Conservation (phyloP, 1,284 basidiomycete genomes). For the Irpex lacteus region DNA sequence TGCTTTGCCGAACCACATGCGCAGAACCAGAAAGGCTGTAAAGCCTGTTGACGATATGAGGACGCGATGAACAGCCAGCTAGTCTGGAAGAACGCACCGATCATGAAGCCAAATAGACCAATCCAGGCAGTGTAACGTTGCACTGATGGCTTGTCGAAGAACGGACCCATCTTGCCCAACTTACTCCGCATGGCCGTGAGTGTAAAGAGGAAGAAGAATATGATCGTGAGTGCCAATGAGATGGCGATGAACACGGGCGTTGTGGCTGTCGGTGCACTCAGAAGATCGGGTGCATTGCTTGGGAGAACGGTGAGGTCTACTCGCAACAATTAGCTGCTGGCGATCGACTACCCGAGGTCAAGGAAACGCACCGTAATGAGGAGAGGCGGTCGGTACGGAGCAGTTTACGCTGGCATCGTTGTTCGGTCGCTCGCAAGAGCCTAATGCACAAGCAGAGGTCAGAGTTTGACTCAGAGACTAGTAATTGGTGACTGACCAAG, state of each 20-base stretch:
- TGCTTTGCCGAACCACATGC: constrained; percentile 81
- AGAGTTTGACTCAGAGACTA: background rate
- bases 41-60: constrained; percentile 42
- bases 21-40: constrained; percentile 65
- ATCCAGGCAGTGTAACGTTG: constrained; percentile 69
- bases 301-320: constrained; percentile 66
- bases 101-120: constrained; percentile 70
- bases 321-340: constrained; percentile 6
- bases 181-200: constrained; percentile 65
- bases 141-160: constrained; percentile 55
- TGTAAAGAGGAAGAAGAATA: constrained; percentile 69
- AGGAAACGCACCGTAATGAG: constrained; percentile 52
- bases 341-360: background rate
- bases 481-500: constrained; percentile 45
- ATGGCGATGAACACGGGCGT: constrained; percentile 66
- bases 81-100: constrained; percentile 42
- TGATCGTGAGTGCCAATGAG: constrained; percentile 53
- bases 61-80: background rate
- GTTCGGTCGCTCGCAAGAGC: constrained; percentile 61
- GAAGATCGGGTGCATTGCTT: constrained; percentile 48
- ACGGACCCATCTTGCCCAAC: constrained; percentile 51
- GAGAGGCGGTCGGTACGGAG: constrained; percentile 52
- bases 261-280: constrained; percentile 60
- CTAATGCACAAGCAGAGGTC: constrained; percentile 33
- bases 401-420: constrained; percentile 53